A percentile compares a stretch with the other conserved stretches of the same genome.
Conservation (phyloP, 2,329 filamentous ascomycete genomes). For the Myriangium duriaei region DNA sequence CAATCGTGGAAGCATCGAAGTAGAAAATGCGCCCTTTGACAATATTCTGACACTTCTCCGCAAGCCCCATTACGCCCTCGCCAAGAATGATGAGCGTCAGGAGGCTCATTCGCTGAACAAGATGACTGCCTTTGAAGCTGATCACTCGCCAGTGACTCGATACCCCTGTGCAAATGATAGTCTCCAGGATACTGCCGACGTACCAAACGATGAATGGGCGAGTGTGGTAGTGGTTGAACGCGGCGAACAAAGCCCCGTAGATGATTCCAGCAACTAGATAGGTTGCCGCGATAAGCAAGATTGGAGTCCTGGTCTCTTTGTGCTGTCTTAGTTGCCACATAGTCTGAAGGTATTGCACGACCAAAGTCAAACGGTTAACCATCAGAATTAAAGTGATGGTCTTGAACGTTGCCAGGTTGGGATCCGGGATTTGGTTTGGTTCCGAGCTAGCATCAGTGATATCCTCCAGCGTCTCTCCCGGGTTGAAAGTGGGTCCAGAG, state of each 20-base stretch:
- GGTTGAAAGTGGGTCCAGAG: constrained; percentile 34
- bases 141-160: constrained; percentile 23
- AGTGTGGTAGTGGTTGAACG: constrained; percentile 14
- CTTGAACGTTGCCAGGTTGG: constrained; percentile 24
- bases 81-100: constrained; percentile 29
- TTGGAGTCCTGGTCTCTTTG: constrained; percentile 20
- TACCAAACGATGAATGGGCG: constrained; percentile 43
- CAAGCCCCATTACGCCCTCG: constrained; percentile 27
- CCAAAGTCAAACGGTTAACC: constrained; percentile 24
- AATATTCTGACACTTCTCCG: constrained; percentile 23
- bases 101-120: constrained; percentile 26
- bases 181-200: constrained; percentile 25
- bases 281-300: constrained; percentile 23
- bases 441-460: constrained; percentile 13
- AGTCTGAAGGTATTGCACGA: constrained; percentile 27
- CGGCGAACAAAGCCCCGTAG: constrained; percentile 22
- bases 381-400: constrained; percentile 27
- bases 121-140: constrained; percentile 27
- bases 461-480: constrained; percentile 27
- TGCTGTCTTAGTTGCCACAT: constrained; percentile 23
- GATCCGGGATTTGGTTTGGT: constrained; percentile 4
- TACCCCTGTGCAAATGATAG: constrained; percentile 20
- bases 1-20: constrained; percentile 17
- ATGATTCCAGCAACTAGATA: constrained; percentile 23
- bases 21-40: constrained; percentile 19